These are phyloP conservation scores for Cytospora piceicola DNA, from an alignment of 2,329 filamentous ascomycete genomes.

Conservation along the genomic window DNA sequence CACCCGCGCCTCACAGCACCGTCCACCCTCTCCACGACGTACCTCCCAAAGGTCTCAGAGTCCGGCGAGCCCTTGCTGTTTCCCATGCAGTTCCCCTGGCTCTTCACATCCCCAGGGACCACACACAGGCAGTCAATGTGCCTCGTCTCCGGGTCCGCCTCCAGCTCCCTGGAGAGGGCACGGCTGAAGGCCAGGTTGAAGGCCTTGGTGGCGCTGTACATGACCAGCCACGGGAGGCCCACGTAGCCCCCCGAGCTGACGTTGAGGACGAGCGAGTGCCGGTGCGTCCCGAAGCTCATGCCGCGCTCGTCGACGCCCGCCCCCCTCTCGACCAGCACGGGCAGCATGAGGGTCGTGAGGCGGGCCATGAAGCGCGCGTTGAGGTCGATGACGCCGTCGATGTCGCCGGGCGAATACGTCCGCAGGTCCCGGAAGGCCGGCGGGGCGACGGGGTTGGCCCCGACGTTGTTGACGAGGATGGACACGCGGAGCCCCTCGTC, in stretches of 20 bases:
- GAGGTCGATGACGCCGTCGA: conserved; percentile 39
- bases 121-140: conserved; percentile 39
- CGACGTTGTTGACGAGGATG: conserved; percentile 43
- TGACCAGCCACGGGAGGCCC: conserved; percentile 38
- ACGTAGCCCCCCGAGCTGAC: conserved; percentile 36
- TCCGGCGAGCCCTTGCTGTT: conserved; percentile 30
- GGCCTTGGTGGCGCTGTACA: conserved; percentile 40
- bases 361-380: conserved; percentile 44
- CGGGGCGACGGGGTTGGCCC: conserved; percentile 36
- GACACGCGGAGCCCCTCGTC: conserved; percentile 35
- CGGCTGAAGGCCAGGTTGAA: conserved; percentile 39
- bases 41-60: conserved; percentile 30
- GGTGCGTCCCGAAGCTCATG: conserved; percentile 12
- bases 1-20: conserved; percentile 33
- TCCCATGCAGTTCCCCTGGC: conserved; percentile 34
- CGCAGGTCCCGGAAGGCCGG: conserved; percentile 37
- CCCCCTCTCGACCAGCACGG: conserved; percentile 32
- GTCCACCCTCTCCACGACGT: conserved; percentile 34
- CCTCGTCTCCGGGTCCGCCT: conserved; percentile 29
- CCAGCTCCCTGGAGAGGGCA: conserved; percentile 38
- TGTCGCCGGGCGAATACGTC: conserved; percentile 37
- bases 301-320: conserved; percentile 14
- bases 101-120: conserved; percentile 38
- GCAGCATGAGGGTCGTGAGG: conserved; percentile 40
- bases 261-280: conserved; percentile 39